A percentile compares a stretch with the other conserved stretches of the same genome.
Evolutionary conservation across 2,329 filamentous ascomycete genomes (phyloP).

Genomic region (Pestalotiopsis sp.): DNA sequence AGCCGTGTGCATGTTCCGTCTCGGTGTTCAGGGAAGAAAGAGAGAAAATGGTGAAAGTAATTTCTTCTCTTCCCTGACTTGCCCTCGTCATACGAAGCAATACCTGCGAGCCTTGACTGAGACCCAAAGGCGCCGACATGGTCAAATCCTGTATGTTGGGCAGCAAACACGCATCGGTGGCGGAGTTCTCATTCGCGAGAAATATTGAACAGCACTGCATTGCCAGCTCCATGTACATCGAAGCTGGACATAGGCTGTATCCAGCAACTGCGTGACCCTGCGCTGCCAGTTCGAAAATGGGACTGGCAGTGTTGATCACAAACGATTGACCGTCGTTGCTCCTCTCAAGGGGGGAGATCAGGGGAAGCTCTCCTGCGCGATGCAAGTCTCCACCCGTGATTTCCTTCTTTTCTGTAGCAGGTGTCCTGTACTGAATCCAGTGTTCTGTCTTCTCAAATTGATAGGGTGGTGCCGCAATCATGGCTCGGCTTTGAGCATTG

Average conservation of each 20-base stretch:
- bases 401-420: not conserved
- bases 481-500: not conserved
- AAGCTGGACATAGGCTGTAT: constrained; percentile 24
- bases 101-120: not conserved
- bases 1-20: not conserved
- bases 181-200: not conserved
- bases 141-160: not conserved
- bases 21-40: not conserved
- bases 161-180: not conserved
- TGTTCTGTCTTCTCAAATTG: not conserved
- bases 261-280: not conserved
- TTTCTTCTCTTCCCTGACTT: not conserved
- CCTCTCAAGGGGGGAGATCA: not conserved
- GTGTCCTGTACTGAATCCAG: not conserved
- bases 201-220: constrained; percentile 16
- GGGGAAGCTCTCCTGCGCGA: not conserved
- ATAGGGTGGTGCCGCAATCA: not conserved
- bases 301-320: not conserved
- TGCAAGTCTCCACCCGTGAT: not conserved
- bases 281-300: not conserved
- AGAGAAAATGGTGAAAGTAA: not conserved
- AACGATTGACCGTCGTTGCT: not conserved
- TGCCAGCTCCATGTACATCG: constrained; percentile 27
- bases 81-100: not conserved
- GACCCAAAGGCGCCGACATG: not conserved